Percentiles rank a stretch among this genome's conserved stretches.
These are phyloP conservation scores for Dioszegia aurantiaca DNA, from an alignment of 768 basidiomycete species.

Conservation along the genomic window DNA sequence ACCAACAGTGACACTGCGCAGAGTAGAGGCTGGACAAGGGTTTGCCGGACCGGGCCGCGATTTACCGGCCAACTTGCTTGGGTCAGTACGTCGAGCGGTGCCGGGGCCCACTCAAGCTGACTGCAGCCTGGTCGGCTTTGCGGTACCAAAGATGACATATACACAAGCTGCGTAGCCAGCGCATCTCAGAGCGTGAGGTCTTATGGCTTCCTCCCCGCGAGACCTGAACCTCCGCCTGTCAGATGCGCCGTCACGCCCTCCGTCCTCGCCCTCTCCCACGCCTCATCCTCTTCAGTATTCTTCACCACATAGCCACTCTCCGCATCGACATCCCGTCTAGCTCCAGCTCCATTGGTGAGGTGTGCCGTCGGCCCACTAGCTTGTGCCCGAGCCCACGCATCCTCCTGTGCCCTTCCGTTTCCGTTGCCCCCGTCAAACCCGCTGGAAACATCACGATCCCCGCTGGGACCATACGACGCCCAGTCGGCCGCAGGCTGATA, in stretches of 20 bases:
- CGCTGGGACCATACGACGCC: slow-evolving; percentile 21
- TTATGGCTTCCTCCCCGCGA: background rate
- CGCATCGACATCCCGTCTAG: slow-evolving; percentile 12
- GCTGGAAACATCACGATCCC: background rate
- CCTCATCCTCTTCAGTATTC: slow-evolving; percentile 50
- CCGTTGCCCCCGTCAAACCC: slow-evolving; percentile 6
- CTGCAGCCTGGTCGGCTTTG: no score
- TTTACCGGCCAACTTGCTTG: background rate
- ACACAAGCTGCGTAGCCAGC: background rate
- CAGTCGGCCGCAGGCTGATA: slow-evolving; percentile 44
- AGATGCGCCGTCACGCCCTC: slow-evolving; percentile 46
- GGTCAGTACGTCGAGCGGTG: no score
- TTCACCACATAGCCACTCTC: slow-evolving; percentile 24
- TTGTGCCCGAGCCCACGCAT: slow-evolving; percentile 27
- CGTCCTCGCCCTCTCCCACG: slow-evolving; percentile 47
- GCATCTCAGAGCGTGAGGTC: background rate
- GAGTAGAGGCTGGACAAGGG: background rate
- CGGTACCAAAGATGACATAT: no score
- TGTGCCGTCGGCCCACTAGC: slow-evolving; percentile 37
- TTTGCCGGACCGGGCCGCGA: slow-evolving; percentile 5
- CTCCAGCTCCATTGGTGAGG: slow-evolving; percentile 20
- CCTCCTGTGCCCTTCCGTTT: slow-evolving; percentile 10
- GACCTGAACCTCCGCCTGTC: slow-evolving; percentile 20
- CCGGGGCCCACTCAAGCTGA: no score
- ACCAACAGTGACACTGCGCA: no score